Evolutionary conservation across 768 basidiomycete species (phyloP).

Genomic region (Tremella yokohamensis): DNA sequence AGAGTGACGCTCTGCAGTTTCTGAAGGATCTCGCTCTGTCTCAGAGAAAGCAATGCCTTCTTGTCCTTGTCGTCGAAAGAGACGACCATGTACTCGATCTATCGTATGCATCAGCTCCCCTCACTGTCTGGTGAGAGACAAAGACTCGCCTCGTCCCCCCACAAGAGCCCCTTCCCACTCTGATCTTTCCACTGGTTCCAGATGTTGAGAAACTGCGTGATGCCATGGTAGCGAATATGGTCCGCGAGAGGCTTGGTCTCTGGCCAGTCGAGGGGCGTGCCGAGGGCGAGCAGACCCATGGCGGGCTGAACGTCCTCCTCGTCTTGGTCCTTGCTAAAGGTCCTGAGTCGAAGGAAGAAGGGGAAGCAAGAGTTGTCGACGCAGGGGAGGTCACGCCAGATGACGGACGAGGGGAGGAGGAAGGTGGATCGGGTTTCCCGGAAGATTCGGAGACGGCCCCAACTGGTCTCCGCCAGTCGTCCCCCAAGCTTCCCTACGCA

Average conservation of each 20-base stretch:
- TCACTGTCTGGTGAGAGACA: not conserved
- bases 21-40: constrained; percentile 87
- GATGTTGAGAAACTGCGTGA: constrained; percentile 87
- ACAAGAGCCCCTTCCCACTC: constrained; percentile 83
- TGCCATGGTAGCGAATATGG: constrained; percentile 86
- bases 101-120: constrained; percentile 9
- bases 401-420: not conserved
- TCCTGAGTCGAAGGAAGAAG: not conserved
- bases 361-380: not conserved
- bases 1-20: constrained; percentile 68
- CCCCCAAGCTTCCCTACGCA: too few species aligned
- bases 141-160: constrained; percentile 89
- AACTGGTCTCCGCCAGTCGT: too few species aligned
- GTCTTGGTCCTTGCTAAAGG: not conserved
- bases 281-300: constrained; percentile 91
- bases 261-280: constrained; percentile 88
- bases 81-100: constrained; percentile 97
- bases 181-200: constrained; percentile 91
- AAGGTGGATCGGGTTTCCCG: not conserved
- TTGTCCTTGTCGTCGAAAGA: constrained; percentile 72
- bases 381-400: constrained; percentile 1
- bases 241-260: constrained; percentile 81
- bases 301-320: not conserved
- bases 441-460: not conserved
- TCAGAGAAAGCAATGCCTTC: constrained; percentile 82